Evolutionary conservation across 1,284 basidiomycete species (phyloP).

Genomic region (Sporisorium sorghi): DNA sequence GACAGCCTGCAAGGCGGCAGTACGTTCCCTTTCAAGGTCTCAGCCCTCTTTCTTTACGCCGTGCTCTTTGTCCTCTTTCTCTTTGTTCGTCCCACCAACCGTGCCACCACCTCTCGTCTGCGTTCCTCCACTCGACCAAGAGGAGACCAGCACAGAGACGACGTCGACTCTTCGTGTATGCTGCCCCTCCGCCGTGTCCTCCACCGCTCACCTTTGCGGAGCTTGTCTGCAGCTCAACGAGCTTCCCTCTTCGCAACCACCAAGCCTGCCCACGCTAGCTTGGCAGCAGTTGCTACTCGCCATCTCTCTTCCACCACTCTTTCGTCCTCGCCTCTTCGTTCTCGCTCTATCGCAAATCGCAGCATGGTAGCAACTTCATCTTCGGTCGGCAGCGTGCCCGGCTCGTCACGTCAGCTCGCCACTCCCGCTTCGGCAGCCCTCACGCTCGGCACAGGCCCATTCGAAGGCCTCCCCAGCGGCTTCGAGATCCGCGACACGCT

Average conservation of each 20-base stretch:
- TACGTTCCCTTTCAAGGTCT: conserved; percentile 10
- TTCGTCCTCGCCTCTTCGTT: not conserved
- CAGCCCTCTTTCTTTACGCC: conserved; percentile 7
- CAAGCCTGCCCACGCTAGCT: conserved; percentile 6
- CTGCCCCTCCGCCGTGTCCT: conserved; percentile 44
- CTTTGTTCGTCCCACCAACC: conserved; percentile 26
- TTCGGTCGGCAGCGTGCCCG: conserved; percentile 18
- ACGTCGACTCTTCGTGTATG: conserved; percentile 34
- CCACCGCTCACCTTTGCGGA: conserved; percentile 37
- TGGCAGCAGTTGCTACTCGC: conserved; percentile 3
- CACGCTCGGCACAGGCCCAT: conserved; percentile 35
- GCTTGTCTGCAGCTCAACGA: conserved; percentile 15
- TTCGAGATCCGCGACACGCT: conserved; percentile 50
- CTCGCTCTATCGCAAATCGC: not conserved
- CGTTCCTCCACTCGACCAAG: conserved; percentile 31
- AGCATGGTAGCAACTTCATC: conserved; percentile 22
- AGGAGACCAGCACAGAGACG: conserved; percentile 33
- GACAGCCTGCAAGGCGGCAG: conserved; percentile 3
- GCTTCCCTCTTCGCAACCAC: conserved; percentile 6
- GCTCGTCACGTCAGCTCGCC: conserved; percentile 47
- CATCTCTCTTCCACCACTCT: conserved; percentile 20
- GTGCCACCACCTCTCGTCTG: conserved; percentile 27
- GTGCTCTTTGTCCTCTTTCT: conserved; percentile 17
- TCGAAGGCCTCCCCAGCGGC: conserved; percentile 42
- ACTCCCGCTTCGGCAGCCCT: conserved; percentile 38